A percentile compares a stretch with the other conserved stretches of the same genome.
Conservation (phyloP, 2,329 filamentous ascomycete species). For the Xylaria digitata region DNA sequence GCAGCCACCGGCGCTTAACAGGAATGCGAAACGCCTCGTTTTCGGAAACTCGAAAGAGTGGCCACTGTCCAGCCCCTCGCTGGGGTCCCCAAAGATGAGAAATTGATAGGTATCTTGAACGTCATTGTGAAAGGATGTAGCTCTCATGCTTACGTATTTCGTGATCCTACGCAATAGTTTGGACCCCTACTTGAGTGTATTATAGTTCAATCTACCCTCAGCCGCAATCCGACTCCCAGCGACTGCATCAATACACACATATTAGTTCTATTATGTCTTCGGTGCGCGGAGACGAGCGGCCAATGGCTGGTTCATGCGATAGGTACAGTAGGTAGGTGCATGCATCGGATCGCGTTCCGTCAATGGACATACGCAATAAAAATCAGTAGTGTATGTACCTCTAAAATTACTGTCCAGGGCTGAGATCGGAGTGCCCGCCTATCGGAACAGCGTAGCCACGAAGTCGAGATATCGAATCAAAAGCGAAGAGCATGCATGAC, state of each 20-base stretch:
- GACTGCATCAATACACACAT: neutral
- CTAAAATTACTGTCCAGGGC: neutral
- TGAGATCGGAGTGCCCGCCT: constrained; percentile 10
- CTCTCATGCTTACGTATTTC: constrained; percentile 1
- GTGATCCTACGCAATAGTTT: neutral
- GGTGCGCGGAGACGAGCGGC: constrained; percentile 1
- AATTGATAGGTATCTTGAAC: neutral
- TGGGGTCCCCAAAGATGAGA: neutral
- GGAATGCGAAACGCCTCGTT: constrained; percentile 14
- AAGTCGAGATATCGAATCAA: constrained; percentile 1
- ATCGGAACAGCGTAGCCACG: constrained; percentile 20
- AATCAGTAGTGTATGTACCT: neutral
- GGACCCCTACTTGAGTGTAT: neutral
- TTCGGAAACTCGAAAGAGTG: constrained; percentile 6
- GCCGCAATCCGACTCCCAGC: neutral
- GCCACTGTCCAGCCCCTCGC: constrained; percentile 8
- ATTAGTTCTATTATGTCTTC: neutral
- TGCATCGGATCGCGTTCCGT: constrained; percentile 15
- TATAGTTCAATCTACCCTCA: neutral
- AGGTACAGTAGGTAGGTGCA: neutral
- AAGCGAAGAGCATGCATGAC: constrained; percentile 2
- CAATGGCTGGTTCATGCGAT: neutral
- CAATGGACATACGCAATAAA: neutral
- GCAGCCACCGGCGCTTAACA: neutral
- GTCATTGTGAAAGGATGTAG: constrained; percentile 11